These are phyloP conservation scores for Xylaria cubensis DNA, from an alignment of 495 filamentous ascomycete species.

Conservation along the genomic window DNA sequence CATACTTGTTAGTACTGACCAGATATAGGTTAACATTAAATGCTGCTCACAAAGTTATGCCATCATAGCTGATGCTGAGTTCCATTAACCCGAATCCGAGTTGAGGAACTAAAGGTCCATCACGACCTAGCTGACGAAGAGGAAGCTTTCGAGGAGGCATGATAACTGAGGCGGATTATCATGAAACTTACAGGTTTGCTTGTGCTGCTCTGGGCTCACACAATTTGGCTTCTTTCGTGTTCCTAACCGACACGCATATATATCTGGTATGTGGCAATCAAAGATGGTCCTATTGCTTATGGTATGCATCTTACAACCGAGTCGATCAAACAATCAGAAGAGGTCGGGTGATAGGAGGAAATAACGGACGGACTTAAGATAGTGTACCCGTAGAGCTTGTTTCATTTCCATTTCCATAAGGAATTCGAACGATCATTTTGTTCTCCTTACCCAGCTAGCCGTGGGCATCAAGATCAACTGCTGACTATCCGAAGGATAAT, in stretches of 20 bases:
- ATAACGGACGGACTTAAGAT: constrained; percentile 20
- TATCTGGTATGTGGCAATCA: background rate
- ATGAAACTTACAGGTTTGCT: background rate
- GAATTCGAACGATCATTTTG: background rate
- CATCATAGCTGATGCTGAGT: constrained; percentile 56
- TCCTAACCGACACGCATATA: background rate
- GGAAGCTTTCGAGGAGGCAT: constrained; percentile 33
- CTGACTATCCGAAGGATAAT: background rate
- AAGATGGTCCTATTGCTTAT: background rate
- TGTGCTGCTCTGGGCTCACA: no score
- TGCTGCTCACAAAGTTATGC: constrained; percentile 18
- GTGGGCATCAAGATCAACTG: background rate
- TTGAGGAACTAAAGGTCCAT: constrained; percentile 60
- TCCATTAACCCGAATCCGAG: constrained; percentile 65
- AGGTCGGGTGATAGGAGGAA: background rate
- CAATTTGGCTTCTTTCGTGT: background rate
- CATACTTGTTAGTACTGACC: background rate
- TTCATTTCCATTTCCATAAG: background rate
- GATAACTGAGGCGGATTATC: background rate
- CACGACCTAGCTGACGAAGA: constrained; percentile 55
- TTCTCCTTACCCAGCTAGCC: background rate
- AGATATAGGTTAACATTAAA: background rate
- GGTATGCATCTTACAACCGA: background rate
- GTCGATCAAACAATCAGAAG: background rate
- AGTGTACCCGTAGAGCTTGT: background rate